phyloP scores from a whole-genome alignment of 176 grass and related monocot genomes.

The Triticum urartu region DNA sequence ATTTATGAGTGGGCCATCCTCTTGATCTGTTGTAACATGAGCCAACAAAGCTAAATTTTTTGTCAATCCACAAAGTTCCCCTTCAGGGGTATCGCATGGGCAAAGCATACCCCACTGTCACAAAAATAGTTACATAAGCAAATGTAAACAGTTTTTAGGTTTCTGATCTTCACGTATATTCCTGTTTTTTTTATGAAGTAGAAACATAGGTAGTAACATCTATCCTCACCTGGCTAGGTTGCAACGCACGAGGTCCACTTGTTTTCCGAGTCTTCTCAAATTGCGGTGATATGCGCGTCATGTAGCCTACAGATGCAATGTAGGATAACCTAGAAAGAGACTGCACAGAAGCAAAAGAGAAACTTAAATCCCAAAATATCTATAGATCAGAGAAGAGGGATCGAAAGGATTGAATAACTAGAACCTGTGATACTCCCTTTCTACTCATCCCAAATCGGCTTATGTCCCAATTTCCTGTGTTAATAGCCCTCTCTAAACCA shows the following conservation, averaged over 20 bases:
- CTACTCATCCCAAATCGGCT: constrained; percentile 85
- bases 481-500: constrained; percentile 80
- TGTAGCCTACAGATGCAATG: constrained; percentile 82
- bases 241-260: constrained; percentile 92
- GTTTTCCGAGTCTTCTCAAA: constrained; percentile 97
- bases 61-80: constrained; percentile 90
- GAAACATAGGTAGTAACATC: background rate
- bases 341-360: constrained; percentile 29
- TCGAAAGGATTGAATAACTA: background rate
- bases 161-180: background rate
- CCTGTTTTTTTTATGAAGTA: background rate
- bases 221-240: constrained; percentile 79
- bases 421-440: constrained; percentile 94
- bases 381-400: background rate
- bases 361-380: background rate
- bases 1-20: constrained; percentile 68
- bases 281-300: constrained; percentile 94
- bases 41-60: constrained; percentile 92
- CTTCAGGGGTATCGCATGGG: constrained; percentile 97
- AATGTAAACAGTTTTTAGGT: background rate
- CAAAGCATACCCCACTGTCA: constrained; percentile 99
- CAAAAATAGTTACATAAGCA: constrained; percentile 17
- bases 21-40: constrained; percentile 90
- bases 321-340: constrained; percentile 83
- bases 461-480: constrained; percentile 93